Conservation (phyloP, 192 early-diverging fungal genomes). For the Linnemannia zychae region DNA sequence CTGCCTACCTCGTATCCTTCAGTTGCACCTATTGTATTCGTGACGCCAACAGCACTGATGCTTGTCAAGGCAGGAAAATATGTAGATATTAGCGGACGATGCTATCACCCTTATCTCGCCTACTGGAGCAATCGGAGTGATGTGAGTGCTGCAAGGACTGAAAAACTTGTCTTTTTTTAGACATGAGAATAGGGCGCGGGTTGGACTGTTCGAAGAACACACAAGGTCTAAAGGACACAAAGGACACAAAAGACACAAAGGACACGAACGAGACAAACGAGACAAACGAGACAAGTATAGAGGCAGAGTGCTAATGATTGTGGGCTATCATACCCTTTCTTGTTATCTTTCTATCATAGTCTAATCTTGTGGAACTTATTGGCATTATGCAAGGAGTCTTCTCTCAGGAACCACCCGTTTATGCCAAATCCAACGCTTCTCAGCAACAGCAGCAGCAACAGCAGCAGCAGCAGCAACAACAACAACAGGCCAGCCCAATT, state of each 20-base stretch:
- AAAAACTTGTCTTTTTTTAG: background rate
- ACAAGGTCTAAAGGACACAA: no score
- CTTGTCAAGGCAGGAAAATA: conserved; percentile 81
- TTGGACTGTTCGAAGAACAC: no score
- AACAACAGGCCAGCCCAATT: conserved; percentile 49
- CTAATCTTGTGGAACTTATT: conserved; percentile 68
- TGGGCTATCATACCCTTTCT: conserved; percentile 45
- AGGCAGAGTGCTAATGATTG: conserved; percentile 38
- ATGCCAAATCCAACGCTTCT: conserved; percentile 61
- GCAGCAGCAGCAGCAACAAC: conserved; percentile 50
- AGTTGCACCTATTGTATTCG: conserved; percentile 84
- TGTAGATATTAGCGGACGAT: conserved; percentile 87
- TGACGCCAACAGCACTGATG: conserved; percentile 92
- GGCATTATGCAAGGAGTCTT: conserved; percentile 80
- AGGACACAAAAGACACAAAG: background rate
- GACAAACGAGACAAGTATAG: background rate
- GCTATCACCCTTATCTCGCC: conserved; percentile 89
- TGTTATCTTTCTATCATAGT: conserved; percentile 24
- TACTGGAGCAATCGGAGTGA: conserved; percentile 73
- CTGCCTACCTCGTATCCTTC: conserved; percentile 86
- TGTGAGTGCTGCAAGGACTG: conserved; percentile 33
- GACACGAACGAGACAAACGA: background rate
- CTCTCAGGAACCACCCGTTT: conserved; percentile 83
- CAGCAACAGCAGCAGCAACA: conserved; percentile 37
- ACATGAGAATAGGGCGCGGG: conserved; percentile 11